phyloP scores from a whole-genome alignment of 2,329 filamentous ascomycete species.

The Clarireedia homoeocarpa region DNA sequence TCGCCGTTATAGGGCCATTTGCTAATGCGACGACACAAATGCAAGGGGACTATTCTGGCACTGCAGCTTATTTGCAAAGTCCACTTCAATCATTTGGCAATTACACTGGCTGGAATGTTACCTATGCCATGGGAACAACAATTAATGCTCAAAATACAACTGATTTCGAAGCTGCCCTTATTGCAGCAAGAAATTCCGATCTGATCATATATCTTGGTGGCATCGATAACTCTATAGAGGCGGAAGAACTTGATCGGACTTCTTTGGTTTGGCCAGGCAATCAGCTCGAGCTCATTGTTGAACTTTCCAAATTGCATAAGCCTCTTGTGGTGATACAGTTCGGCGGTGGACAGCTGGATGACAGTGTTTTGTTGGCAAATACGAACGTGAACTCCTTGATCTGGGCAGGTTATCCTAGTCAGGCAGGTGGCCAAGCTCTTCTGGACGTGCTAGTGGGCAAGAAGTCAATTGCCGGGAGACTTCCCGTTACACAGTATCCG shows the following conservation, averaged over 20 bases:
- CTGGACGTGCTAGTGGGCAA: slow-evolving; percentile 46
- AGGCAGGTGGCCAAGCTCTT: slow-evolving; percentile 48
- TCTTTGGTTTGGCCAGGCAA: slow-evolving; percentile 43
- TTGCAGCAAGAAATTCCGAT: slow-evolving; percentile 31
- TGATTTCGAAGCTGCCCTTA: not conserved
- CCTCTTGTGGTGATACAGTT: slow-evolving; percentile 45
- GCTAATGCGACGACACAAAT: slow-evolving; percentile 21
- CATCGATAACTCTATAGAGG: slow-evolving; percentile 44
- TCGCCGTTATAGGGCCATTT: slow-evolving; percentile 21
- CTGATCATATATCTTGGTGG: slow-evolving; percentile 48
- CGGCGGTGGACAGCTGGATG: slow-evolving; percentile 33
- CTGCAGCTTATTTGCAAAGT: slow-evolving; percentile 16
- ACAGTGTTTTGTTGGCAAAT: slow-evolving; percentile 41
- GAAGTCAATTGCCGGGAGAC: slow-evolving; percentile 32
- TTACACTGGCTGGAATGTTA: slow-evolving; percentile 5
- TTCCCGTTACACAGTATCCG: slow-evolving; percentile 50
- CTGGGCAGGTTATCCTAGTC: slow-evolving; percentile 53
- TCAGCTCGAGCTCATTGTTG: slow-evolving; percentile 43
- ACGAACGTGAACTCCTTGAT: slow-evolving; percentile 42
- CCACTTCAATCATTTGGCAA: slow-evolving; percentile 37
- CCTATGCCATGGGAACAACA: slow-evolving; percentile 33
- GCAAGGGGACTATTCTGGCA: slow-evolving; percentile 22
- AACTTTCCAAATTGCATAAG: slow-evolving; percentile 39
- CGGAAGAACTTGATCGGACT: slow-evolving; percentile 41
- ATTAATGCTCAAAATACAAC: not conserved